Evolutionary conservation across 1,284 basidiomycete genomes (phyloP).

Genomic region (Irpex sp.): DNA sequence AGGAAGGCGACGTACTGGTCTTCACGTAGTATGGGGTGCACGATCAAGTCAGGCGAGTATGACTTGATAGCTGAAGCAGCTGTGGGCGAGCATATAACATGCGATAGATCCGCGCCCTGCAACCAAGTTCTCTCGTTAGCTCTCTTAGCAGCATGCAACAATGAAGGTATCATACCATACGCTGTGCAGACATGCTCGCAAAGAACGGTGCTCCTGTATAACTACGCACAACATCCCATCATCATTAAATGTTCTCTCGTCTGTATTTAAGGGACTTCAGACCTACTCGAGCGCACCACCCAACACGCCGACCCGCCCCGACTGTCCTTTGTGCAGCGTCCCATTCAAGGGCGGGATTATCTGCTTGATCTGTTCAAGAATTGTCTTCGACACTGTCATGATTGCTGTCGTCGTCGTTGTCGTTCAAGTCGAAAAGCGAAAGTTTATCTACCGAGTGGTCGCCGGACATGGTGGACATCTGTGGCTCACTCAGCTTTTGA

Average conservation of each 20-base stretch:
- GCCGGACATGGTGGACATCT: not conserved
- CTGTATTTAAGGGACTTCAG: not conserved
- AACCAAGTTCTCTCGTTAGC: no score
- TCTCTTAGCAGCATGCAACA: no score
- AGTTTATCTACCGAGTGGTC: not conserved
- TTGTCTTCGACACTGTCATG: slow-evolving; percentile 59
- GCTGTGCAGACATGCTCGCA: slow-evolving; percentile 82
- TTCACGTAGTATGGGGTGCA: slow-evolving; percentile 84
- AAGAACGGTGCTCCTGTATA: slow-evolving; percentile 98
- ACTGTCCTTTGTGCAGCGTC: slow-evolving; percentile 93
- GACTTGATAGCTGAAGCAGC: slow-evolving; percentile 93
- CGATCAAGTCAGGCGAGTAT: slow-evolving; percentile 94
- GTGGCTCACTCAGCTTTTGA: not conserved
- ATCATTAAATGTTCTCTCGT: not conserved
- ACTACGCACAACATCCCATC: slow-evolving; percentile 30
- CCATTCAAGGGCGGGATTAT: slow-evolving; percentile 85
- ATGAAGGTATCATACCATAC: slow-evolving; percentile 52
- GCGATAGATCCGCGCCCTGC: slow-evolving; percentile 90
- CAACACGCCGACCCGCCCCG: slow-evolving; percentile 91
- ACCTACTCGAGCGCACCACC: slow-evolving; percentile 89
- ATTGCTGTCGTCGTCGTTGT: not conserved
- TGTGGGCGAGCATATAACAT: slow-evolving; percentile 94
- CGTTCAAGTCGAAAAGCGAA: not conserved
- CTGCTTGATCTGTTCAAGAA: slow-evolving; percentile 69
- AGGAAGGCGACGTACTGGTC: slow-evolving; percentile 40